Evolutionary conservation across 805 yeast species (phyloP).

Genomic region (Suhomyces emberorum): DNA sequence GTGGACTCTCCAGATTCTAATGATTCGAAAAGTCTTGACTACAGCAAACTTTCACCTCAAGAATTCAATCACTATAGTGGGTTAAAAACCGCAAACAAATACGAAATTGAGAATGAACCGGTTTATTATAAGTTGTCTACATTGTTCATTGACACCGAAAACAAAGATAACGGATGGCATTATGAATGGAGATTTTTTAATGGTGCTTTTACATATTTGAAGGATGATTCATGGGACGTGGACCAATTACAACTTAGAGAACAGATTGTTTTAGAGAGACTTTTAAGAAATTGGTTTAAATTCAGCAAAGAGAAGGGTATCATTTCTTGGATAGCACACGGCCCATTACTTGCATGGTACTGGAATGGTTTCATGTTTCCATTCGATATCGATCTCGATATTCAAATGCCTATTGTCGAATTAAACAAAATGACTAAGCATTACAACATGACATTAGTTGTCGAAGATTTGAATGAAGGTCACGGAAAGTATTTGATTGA

Average conservation of each 20-base stretch:
- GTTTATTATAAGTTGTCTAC: conserved; percentile 19
- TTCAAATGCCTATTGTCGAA: conserved; percentile 14
- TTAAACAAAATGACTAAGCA: conserved; percentile 8
- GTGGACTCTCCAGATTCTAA: background rate
- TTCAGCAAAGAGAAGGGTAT: conserved; percentile 9
- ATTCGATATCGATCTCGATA: conserved; percentile 14
- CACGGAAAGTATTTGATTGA: conserved; percentile 26
- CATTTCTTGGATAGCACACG: conserved; percentile 14
- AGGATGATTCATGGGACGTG: conserved; percentile 7
- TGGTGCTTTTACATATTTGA: conserved; percentile 10
- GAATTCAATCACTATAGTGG: conserved; percentile 15
- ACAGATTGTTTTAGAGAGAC: conserved; percentile 10
- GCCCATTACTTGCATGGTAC: conserved; percentile 14
- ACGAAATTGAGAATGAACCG: conserved; percentile 13
- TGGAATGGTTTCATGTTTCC: conserved; percentile 16
- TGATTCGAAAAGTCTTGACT: background rate
- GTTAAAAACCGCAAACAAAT: conserved; percentile 9
- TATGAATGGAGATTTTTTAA: conserved; percentile 22
- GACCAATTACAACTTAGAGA: conserved; percentile 9
- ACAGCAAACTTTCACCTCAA: conserved; percentile 2
- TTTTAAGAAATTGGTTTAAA: conserved; percentile 13
- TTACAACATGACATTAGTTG: conserved; percentile 14
- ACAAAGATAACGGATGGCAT: conserved; percentile 14
- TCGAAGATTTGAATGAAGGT: conserved; percentile 17
- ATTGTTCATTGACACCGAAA: conserved; percentile 11